These are phyloP conservation scores for Leishmania mexicana DNA, from an alignment of 208 protist species.

Conservation along the genomic window DNA sequence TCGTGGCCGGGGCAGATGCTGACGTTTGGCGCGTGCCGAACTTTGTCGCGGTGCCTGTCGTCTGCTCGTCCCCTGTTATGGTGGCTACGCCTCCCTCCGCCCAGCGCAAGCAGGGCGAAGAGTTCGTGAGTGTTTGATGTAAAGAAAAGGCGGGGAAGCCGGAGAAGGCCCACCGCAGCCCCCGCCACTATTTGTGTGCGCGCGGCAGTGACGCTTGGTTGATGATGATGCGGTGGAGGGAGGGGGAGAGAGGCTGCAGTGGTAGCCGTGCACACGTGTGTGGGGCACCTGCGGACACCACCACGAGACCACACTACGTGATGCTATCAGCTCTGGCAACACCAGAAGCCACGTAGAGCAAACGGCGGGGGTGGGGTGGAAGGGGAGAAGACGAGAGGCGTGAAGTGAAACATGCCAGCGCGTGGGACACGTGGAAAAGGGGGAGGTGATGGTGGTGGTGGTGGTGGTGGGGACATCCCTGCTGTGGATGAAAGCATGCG, in stretches of 20 bases:
- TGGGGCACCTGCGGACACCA: not conserved
- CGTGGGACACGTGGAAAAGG: constrained; percentile 6
- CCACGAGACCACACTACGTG: not conserved
- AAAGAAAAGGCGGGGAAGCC: not conserved
- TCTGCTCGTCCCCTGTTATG: not conserved
- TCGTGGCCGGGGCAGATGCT: not conserved
- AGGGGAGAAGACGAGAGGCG: not conserved
- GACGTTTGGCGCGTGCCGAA: not conserved
- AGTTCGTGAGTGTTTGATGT: not conserved
- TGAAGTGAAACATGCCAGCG: not conserved
- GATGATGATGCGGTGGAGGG: not conserved
- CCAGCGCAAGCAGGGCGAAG: not conserved
- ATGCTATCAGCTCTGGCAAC: not conserved
- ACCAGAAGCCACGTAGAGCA: constrained; percentile 3
- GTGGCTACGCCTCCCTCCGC: not conserved
- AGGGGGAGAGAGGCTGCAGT: not conserved
- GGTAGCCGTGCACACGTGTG: not conserved
- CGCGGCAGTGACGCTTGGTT: not conserved
- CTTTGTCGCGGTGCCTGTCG: not conserved
- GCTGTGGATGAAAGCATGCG: not conserved
- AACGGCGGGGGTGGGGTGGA: not conserved
- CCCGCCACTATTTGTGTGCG: not conserved
- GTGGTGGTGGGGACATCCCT: not conserved
- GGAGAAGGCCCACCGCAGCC: not conserved
- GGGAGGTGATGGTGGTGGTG: not conserved